phyloP scores from a whole-genome alignment of 2,329 filamentous ascomycete genomes.

The Zymoseptoria tritici region DNA sequence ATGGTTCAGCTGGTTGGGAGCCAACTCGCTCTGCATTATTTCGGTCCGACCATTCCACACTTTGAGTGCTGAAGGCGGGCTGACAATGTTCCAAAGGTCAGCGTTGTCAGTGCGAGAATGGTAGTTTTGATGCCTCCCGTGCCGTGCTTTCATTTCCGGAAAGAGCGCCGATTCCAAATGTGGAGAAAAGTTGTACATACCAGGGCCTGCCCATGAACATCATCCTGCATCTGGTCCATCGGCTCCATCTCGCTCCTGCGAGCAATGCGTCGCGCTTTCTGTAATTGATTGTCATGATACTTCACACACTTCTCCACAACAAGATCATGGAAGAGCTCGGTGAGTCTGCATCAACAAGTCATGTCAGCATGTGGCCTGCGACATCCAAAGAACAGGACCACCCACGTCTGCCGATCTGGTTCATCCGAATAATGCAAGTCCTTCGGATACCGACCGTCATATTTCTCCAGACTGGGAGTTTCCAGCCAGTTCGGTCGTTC shows the following conservation, averaged over 20 bases:
- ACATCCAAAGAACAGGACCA: not conserved
- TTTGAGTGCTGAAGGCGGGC: not conserved
- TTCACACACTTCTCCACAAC: conserved; percentile 13
- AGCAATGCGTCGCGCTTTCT: conserved; percentile 9
- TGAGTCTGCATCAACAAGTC: conserved; percentile 1
- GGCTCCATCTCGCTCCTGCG: not conserved
- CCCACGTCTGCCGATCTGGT: conserved; percentile 10
- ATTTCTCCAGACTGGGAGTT: conserved; percentile 4
- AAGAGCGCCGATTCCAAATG: not conserved
- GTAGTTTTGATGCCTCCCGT: too few relatives aligned
- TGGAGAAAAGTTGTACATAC: not conserved
- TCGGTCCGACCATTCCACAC: not conserved
- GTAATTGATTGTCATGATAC: conserved; percentile 13
- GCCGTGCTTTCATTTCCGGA: too few relatives aligned
- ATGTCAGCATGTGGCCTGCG: not conserved
- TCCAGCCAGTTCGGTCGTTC: conserved; percentile 10
- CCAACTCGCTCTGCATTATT: not conserved
- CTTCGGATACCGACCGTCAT: conserved; percentile 9
- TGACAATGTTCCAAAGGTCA: not conserved
- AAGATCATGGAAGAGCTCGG: conserved; percentile 10
- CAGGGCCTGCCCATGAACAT: not conserved
- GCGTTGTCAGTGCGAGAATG: not conserved
- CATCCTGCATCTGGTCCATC: not conserved
- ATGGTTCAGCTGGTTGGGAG: not conserved
- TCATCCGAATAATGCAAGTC: conserved; percentile 4